A percentile compares a stretch with the other conserved stretches of the same genome.
phyloP scores from a whole-genome alignment of 2,329 filamentous ascomycete genomes.

The Colletotrichum eremochloae region DNA sequence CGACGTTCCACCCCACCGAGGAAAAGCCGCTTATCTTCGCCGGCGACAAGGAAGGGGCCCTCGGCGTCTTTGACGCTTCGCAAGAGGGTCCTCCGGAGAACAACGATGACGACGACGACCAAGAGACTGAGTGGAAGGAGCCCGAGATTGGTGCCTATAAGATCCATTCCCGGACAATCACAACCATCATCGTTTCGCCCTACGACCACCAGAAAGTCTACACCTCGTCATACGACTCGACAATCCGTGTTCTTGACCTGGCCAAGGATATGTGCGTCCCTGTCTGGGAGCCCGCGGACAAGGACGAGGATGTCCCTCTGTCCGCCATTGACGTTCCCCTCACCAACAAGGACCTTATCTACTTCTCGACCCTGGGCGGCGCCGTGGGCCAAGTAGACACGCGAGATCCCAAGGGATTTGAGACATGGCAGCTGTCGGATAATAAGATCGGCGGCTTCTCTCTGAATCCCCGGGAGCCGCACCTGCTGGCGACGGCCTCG shows the following conservation, averaged over 20 bases:
- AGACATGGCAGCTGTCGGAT: constrained; percentile 83
- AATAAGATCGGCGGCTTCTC: constrained; percentile 98
- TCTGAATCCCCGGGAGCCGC: constrained; percentile 81
- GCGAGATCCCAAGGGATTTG: constrained; percentile 68
- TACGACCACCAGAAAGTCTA: constrained; percentile 81
- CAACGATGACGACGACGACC: constrained; percentile 76
- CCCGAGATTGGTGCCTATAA: constrained; percentile 92
- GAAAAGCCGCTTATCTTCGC: constrained; percentile 93
- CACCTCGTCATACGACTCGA: constrained; percentile 92
- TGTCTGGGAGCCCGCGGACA: constrained; percentile 80
- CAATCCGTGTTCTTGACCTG: constrained; percentile 88
- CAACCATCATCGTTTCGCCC: constrained; percentile 83
- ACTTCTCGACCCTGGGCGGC: constrained; percentile 90
- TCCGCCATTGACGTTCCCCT: constrained; percentile 86
- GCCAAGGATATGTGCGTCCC: constrained; percentile 84
- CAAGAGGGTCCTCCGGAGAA: constrained; percentile 69
- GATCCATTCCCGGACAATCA: constrained; percentile 89
- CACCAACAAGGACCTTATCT: constrained; percentile 78
- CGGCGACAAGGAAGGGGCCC: constrained; percentile 91
- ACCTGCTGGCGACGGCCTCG: constrained; percentile 89
- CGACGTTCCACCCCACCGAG: constrained; percentile 88
- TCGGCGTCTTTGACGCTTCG: constrained; percentile 92
- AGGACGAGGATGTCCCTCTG: constrained; percentile 80
- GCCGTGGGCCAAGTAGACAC: constrained; percentile 85
- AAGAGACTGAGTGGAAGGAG: constrained; percentile 60